phyloP scores from a whole-genome alignment of 805 yeast genomes.

The Lipomyces sp. region DNA sequence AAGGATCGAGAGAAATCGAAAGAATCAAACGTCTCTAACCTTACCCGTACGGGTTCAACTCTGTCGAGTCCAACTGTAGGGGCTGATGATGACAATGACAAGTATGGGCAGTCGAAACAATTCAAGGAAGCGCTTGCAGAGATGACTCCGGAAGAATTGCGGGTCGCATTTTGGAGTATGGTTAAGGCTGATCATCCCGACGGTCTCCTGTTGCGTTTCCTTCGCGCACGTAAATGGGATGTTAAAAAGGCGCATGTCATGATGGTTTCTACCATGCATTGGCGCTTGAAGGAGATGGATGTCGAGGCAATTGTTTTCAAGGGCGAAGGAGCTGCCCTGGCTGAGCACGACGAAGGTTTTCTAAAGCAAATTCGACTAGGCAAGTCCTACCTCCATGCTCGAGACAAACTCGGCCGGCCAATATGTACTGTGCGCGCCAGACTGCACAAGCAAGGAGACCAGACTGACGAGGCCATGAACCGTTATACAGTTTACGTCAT shows the following conservation, averaged over 20 bases:
- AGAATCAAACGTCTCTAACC: conserved; percentile 15
- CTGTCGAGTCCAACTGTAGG: conserved; percentile 24
- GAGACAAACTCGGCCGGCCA: conserved; percentile 75
- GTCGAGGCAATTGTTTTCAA: conserved; percentile 64
- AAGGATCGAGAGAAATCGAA: conserved; percentile 32
- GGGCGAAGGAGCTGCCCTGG: conserved; percentile 71
- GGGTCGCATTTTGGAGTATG: conserved; percentile 61
- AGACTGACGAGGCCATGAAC: conserved; percentile 72
- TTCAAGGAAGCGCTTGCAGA: conserved; percentile 58
- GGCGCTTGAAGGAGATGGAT: conserved; percentile 71
- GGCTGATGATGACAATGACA: conserved; percentile 37
- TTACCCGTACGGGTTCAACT: conserved; percentile 11
- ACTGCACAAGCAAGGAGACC: conserved; percentile 70
- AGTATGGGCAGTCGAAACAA: conserved; percentile 37
- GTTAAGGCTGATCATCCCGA: conserved; percentile 82
- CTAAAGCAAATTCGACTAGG: conserved; percentile 61
- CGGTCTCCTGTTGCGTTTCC: conserved; percentile 77
- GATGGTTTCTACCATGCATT: conserved; percentile 85
- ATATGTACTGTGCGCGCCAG: conserved; percentile 80
- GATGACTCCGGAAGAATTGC: conserved; percentile 57
- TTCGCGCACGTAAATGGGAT: conserved; percentile 95
- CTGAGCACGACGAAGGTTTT: conserved; percentile 53
- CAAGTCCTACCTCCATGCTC: conserved; percentile 76
- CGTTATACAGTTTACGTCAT: conserved; percentile 74
- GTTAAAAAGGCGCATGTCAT: conserved; percentile 75